phyloP scores from a whole-genome alignment of 140 eudicot genomes.

The Flaveria floridana region DNA sequence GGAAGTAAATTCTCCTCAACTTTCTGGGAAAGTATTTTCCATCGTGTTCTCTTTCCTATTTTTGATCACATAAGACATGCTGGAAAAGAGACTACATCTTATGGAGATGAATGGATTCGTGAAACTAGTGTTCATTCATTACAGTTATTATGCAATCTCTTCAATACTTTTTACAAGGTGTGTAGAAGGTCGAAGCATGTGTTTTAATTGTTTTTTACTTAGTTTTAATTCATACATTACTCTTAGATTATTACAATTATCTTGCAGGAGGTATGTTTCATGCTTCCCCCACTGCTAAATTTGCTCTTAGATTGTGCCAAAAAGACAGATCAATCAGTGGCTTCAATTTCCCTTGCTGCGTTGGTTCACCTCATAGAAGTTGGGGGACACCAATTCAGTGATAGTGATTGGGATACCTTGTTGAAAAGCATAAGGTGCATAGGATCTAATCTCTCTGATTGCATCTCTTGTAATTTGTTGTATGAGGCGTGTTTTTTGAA shows the following conservation, averaged over 20 bases:
- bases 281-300: constrained; percentile 88
- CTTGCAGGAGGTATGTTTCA: constrained; percentile 88
- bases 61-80: constrained; percentile 87
- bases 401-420: constrained; percentile 93
- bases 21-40: constrained; percentile 95
- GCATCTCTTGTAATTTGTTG: constrained; percentile 1
- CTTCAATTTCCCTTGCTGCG: constrained; percentile 88
- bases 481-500: constrained; percentile 17
- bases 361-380: constrained; percentile 96
- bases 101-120: constrained; percentile 83
- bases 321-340: constrained; percentile 94
- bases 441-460: background rate
- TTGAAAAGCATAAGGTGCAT: constrained; percentile 90
- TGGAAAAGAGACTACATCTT: constrained; percentile 67
- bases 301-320: constrained; percentile 93
- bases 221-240: constrained; percentile 2
- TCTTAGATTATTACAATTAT: constrained; percentile 13
- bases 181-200: constrained; percentile 9
- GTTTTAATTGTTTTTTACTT: constrained; percentile 6
- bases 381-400: constrained; percentile 98
- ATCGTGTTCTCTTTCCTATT: constrained; percentile 88
- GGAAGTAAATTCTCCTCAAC: constrained; percentile 87
- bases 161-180: constrained; percentile 98
- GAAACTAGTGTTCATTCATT: constrained; percentile 89
- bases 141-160: constrained; percentile 89